phyloP scores from a whole-genome alignment of 352 stramenopile genomes.

The Hyaloperonospora arabidopsidis region DNA sequence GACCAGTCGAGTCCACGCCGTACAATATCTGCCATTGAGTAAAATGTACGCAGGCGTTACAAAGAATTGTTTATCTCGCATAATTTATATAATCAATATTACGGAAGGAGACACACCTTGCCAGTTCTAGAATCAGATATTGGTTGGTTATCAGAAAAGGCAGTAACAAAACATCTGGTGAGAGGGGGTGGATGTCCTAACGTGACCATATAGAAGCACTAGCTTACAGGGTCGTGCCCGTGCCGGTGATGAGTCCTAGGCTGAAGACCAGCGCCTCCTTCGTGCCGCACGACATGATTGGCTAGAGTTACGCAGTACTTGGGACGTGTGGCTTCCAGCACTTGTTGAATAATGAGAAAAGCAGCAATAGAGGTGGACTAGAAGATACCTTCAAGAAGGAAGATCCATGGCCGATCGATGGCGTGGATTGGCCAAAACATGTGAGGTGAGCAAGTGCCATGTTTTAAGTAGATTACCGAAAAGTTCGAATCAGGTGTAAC shows the following conservation, averaged over 20 bases:
- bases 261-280: constrained; percentile 72
- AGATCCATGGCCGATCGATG: too few species aligned
- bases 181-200: not conserved
- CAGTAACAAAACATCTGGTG: not conserved
- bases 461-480: too few species aligned
- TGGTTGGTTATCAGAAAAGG: not conserved
- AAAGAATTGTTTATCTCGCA: not conserved
- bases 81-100: not conserved
- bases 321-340: too few species aligned
- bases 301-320: not conserved
- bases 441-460: too few species aligned
- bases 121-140: not conserved
- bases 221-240: constrained; percentile 72
- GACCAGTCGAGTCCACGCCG: constrained; percentile 79
- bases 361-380: too few species aligned
- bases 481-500: too few species aligned
- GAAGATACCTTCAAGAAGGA: too few species aligned
- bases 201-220: too few species aligned
- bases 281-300: constrained; percentile 68
- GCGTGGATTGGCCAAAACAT: too few species aligned
- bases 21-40: constrained; percentile 86
- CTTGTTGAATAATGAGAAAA: too few species aligned
- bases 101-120: not conserved
- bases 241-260: constrained; percentile 76
- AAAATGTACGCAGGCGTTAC: not conserved